Percentiles rank a stretch among this genome's conserved stretches.
Conservation (phyloP, 768 basidiomycete species). For the Arthromyces matolae region DNA sequence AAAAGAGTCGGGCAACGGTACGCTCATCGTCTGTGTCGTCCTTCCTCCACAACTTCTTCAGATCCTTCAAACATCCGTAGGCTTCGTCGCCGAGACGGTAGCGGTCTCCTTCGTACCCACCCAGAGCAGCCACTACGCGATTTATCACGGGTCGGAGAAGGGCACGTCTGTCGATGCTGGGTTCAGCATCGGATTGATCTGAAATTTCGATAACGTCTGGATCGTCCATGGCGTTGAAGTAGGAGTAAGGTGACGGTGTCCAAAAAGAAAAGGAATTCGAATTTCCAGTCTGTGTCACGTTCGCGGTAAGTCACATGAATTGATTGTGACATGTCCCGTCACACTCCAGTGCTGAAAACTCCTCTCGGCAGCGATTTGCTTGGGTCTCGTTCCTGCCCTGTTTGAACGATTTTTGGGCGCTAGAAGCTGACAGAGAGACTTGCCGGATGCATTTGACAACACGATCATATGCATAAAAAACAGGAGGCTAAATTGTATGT, state of each 20-base stretch:
- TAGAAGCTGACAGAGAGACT: too few species aligned
- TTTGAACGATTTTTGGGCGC: too few species aligned
- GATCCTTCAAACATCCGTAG: slow-evolving; percentile 83
- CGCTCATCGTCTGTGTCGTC: slow-evolving; percentile 97
- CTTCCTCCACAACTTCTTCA: slow-evolving; percentile 94
- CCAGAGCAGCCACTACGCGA: slow-evolving; percentile 76
- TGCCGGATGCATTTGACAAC: too few species aligned
- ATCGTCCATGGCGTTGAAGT: slow-evolving; percentile 12
- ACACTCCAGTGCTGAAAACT: background rate
- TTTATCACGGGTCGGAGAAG: slow-evolving; percentile 66
- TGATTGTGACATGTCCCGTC: background rate
- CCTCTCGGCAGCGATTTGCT: background rate
- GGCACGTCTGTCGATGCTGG: slow-evolving; percentile 39
- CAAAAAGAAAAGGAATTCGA: background rate
- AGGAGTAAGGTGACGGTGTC: background rate
- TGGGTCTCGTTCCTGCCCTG: background rate
- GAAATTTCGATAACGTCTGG: slow-evolving; percentile 37
- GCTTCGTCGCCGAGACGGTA: slow-evolving; percentile 82
- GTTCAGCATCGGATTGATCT: slow-evolving; percentile 25
- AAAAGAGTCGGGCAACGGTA: slow-evolving; percentile 90
- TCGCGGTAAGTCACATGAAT: slow-evolving; percentile 8
- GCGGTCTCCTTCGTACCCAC: slow-evolving; percentile 61
- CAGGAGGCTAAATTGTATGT: too few species aligned
- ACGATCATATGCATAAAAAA: too few species aligned
- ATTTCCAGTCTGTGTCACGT: slow-evolving; percentile 19